Evolutionary conservation across 179 eudicot genomes (phyloP), one percentile per base, ranked within the genome.

Genomic region (Vitellaria paradoxa): DNA sequence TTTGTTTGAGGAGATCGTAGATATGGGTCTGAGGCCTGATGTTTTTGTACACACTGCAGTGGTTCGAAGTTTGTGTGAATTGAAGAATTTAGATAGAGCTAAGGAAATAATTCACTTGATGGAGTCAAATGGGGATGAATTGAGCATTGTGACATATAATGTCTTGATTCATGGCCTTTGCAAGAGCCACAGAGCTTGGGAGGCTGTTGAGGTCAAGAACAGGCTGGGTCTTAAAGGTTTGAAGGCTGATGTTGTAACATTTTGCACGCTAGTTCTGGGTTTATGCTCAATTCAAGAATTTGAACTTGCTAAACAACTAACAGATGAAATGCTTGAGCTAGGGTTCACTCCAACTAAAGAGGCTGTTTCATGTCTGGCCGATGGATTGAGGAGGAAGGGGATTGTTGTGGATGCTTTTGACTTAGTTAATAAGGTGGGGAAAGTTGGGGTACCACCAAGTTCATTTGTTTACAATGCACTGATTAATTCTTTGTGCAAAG

Each of bases 101-200:
- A 75, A 79, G 76, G 89, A 81, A 80, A 70, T 87, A 63, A 65
- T 92, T 13, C 65, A 52, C 12, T 56, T 65, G 75, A 83, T 89
- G 85, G 95, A 93, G 82, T 60, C 49, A n/a, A 80, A 81, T 76
- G 90, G 83, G 65, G 82, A 89, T 73, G 82, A 85, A 65, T 65
- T 88, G 80, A 86, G 81, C 84, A 78, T 93, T 65, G 91, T 89
- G 30, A 59, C 86, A 6, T 92, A 92, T 80, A 93, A 92, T 85
- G 91, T 89, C 81, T 50, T 93, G 77, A 85, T 93, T 84, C 88
- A 89, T 26, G 94, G 92, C 52, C 82, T 93, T 70, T 93, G 95
- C 77, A 90, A 86, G 84, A 80, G 80, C 53, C 77, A 72, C 52
- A 87, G 88, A 77, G 88, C 83, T 70, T 49, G 9, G 70, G 95